A percentile compares a stretch with the other conserved stretches of the same genome.
Conservation (phyloP, 2,329 filamentous ascomycete species). For the Penicillium sp. region DNA sequence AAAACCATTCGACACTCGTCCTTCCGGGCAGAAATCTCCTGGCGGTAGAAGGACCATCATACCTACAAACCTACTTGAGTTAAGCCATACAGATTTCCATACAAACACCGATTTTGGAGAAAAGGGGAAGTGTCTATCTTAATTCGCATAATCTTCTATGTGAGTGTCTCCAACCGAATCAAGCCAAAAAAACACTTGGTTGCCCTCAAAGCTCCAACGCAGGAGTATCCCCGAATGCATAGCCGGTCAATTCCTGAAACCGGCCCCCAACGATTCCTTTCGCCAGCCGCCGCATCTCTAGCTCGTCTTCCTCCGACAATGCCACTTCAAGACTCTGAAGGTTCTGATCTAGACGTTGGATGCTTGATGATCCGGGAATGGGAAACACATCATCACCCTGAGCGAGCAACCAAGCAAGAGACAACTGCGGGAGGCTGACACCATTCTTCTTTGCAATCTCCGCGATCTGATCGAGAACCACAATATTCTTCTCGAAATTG, state of each 20-base stretch:
- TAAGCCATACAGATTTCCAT: neutral
- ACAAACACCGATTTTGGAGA: neutral
- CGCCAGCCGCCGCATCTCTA: neutral
- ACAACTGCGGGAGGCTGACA: neutral
- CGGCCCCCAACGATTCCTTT: neutral
- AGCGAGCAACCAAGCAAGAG: neutral
- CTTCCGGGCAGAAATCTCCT: neutral
- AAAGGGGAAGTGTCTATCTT: neutral
- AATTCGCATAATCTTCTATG: neutral
- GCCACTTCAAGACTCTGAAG: neutral
- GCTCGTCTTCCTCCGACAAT: neutral
- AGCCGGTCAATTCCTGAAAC: neutral
- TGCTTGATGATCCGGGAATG: neutral
- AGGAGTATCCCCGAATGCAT: neutral
- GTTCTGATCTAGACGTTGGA: neutral
- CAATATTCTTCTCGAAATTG: neutral
- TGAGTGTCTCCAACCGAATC: neutral
- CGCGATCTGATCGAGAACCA: neutral
- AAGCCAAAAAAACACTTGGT: neutral
- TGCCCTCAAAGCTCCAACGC: neutral
- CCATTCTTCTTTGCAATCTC: conserved; percentile 1
- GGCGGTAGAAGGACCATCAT: neutral
- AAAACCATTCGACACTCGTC: neutral
- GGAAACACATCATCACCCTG: neutral
- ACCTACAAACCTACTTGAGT: neutral